A percentile compares a stretch with the other conserved stretches of the same genome.
Conservation (phyloP, 352 stramenopile genomes). For the Hyaloperonospora arabidopsidis region DNA sequence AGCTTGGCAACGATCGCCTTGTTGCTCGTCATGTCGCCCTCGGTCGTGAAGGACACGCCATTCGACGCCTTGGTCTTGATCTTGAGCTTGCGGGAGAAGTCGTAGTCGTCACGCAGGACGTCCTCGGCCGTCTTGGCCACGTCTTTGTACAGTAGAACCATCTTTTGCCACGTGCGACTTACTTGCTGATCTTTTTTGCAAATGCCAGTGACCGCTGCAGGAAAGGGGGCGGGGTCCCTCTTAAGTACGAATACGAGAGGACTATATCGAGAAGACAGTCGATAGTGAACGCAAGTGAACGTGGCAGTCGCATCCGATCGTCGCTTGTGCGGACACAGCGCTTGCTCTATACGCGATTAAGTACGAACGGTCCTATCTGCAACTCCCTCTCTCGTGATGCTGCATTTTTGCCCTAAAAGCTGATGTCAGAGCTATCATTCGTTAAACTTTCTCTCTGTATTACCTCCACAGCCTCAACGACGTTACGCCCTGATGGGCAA, state of each 20-base stretch:
- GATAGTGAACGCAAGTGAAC: too few relatives aligned
- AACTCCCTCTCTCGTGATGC: too few relatives aligned
- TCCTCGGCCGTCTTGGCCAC: constrained; percentile 81
- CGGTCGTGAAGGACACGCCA: constrained; percentile 80
- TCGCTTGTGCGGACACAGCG: too few relatives aligned
- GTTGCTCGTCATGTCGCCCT: constrained; percentile 79
- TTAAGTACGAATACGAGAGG: constrained; percentile 29
- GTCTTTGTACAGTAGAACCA: constrained; percentile 84
- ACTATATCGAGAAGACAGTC: too few relatives aligned
- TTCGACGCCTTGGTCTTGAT: constrained; percentile 86
- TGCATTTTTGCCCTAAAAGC: too few relatives aligned
- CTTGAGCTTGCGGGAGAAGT: constrained; percentile 88
- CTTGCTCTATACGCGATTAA: too few relatives aligned
- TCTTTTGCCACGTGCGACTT: constrained; percentile 7
- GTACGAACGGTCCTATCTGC: too few relatives aligned
- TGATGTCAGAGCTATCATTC: too few relatives aligned
- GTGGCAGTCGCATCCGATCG: too few relatives aligned
- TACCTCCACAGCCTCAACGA: too few relatives aligned
- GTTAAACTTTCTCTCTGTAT: too few relatives aligned
- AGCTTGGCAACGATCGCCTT: constrained; percentile 84
- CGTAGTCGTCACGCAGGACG: constrained; percentile 83
- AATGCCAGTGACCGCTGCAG: constrained; percentile 33
- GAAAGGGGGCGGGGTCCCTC: not conserved
- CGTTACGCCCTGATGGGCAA: too few relatives aligned
- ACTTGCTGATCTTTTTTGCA: constrained; percentile 43